Conservation (phyloP, 2,329 filamentous ascomycete genomes). For the Monilinia fructicola region DNA sequence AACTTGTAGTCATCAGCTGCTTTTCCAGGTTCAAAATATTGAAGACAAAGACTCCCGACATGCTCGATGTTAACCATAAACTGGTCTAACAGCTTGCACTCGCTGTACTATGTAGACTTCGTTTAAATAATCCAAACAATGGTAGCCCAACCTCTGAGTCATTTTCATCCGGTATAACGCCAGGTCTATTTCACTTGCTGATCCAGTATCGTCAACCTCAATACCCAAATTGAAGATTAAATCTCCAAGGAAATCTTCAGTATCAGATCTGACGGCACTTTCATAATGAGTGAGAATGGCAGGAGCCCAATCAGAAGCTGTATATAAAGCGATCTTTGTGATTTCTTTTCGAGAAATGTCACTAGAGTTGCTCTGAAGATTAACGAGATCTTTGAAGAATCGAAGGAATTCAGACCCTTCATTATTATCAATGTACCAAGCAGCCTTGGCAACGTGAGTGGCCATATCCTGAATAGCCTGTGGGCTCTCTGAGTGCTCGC, state of each 20-base stretch:
- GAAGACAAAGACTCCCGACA: slow-evolving; percentile 33
- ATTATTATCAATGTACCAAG: slow-evolving; percentile 32
- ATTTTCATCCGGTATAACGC: neutral
- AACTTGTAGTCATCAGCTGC: slow-evolving; percentile 28
- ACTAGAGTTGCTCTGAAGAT: slow-evolving; percentile 24
- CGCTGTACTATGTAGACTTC: slow-evolving; percentile 36
- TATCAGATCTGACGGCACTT: slow-evolving; percentile 46
- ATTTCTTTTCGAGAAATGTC: slow-evolving; percentile 43
- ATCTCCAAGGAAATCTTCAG: slow-evolving; percentile 38
- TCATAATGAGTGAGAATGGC: slow-evolving; percentile 53
- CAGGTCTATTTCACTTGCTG: slow-evolving; percentile 26
- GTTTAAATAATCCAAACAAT: slow-evolving; percentile 38
- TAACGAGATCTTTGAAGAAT: slow-evolving; percentile 39
- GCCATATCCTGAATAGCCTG: slow-evolving; percentile 31
- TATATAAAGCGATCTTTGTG: slow-evolving; percentile 43
- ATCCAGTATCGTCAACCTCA: slow-evolving; percentile 25
- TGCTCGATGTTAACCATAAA: slow-evolving; percentile 34
- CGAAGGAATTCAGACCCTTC: slow-evolving; percentile 39
- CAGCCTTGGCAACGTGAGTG: slow-evolving; percentile 31
- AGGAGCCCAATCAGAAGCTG: slow-evolving; percentile 51
- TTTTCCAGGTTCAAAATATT: slow-evolving; percentile 32
- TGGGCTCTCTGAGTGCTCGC: slow-evolving; percentile 34
- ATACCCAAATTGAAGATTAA: slow-evolving; percentile 29
- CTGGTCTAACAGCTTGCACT: slow-evolving; percentile 35
- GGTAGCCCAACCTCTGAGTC: slow-evolving; percentile 34